Evolutionary conservation across 2,329 filamentous ascomycete genomes (phyloP).

Genomic region (Cordyceps farinosa): DNA sequence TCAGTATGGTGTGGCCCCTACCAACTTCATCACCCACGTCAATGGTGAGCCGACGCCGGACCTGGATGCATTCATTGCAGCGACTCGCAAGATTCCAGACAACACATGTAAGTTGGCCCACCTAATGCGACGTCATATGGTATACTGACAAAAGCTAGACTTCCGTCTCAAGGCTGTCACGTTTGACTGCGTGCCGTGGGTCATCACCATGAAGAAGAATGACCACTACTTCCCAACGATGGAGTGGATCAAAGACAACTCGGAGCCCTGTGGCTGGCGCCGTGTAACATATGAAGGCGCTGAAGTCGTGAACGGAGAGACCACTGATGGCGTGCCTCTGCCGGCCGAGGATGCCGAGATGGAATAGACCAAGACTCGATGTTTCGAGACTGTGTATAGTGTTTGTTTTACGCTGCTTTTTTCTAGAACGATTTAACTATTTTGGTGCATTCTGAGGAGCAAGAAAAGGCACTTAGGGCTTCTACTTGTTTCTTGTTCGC

Average conservation of each 20-base stretch:
- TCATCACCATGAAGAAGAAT: constrained; percentile 99
- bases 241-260: constrained; percentile 64
- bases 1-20: constrained; percentile 88
- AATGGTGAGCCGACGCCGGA: constrained; percentile 85
- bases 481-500: constrained; percentile 16
- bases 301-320: constrained; percentile 51
- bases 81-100: constrained; percentile 84
- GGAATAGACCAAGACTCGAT: constrained; percentile 29
- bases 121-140: background rate
- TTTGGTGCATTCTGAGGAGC: background rate
- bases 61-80: constrained; percentile 72
- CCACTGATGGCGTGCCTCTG: constrained; percentile 45
- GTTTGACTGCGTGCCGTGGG: constrained; percentile 97
- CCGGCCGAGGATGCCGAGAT: constrained; percentile 43
- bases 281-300: constrained; percentile 59
- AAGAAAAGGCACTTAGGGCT: background rate
- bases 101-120: constrained; percentile 69
- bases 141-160: constrained; percentile 45
- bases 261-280: constrained; percentile 59
- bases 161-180: constrained; percentile 97
- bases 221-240: constrained; percentile 85
- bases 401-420: background rate
- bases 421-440: background rate
- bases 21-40: constrained; percentile 96
- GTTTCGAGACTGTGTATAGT: constrained; percentile 7